phyloP scores from a whole-genome alignment of 1,284 basidiomycete genomes.

The Leccinum solheimii region DNA sequence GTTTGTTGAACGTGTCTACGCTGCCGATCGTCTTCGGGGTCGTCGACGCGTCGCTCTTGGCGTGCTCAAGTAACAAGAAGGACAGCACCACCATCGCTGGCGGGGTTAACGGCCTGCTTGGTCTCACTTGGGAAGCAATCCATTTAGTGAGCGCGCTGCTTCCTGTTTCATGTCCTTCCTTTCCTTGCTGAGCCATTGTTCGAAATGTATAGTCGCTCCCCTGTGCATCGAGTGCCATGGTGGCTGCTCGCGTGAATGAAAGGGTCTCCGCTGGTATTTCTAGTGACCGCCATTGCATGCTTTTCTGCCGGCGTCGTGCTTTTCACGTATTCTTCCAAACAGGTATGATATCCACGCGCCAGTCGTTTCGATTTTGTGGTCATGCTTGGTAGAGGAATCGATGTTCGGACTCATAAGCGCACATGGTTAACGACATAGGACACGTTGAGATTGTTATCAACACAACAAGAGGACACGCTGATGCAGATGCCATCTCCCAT shows the following conservation, averaged over 20 bases:
- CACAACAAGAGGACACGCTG: too few relatives aligned
- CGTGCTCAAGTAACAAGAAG: conserved; percentile 41
- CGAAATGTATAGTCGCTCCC: conserved; percentile 45
- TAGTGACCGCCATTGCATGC: conserved; percentile 55
- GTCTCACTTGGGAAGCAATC: conserved; percentile 60
- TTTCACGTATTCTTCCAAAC: conserved; percentile 50
- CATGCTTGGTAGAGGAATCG: too few relatives aligned
- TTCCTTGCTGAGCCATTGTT: neutral
- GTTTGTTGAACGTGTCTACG: conserved; percentile 54
- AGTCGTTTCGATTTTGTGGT: too few relatives aligned
- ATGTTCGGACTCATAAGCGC: too few relatives aligned
- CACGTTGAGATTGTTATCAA: too few relatives aligned
- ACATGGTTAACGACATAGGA: too few relatives aligned
- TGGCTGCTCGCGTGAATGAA: conserved; percentile 53
- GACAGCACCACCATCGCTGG: conserved; percentile 42
- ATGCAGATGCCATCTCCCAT: too few relatives aligned
- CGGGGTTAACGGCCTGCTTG: conserved; percentile 58
- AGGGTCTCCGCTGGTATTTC: conserved; percentile 53
- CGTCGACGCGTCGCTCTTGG: conserved; percentile 54
- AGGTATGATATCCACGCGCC: conserved; percentile 32
- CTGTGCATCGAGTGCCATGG: conserved; percentile 56
- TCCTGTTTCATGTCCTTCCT: neutral
- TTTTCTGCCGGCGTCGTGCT: conserved; percentile 57
- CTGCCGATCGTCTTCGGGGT: conserved; percentile 60
- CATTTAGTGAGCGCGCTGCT: conserved; percentile 45